Base-by-base conservation (phyloP, 768 basidiomycete genomes). In the Kwoniella heveanensis region DNA sequence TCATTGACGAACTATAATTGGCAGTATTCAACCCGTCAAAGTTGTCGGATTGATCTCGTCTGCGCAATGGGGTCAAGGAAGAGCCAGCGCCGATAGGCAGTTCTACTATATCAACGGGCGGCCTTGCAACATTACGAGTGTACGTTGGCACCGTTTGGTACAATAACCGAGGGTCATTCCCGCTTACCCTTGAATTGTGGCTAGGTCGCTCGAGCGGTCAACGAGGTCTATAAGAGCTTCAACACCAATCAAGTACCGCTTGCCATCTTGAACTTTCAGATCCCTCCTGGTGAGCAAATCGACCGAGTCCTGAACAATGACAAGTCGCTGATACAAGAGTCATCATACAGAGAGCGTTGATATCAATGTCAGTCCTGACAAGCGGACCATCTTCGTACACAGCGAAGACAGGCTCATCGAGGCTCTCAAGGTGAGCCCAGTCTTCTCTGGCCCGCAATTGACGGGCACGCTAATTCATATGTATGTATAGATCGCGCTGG, bases 321-420 rank as follows among this genome's bases (percentile, higher is more conserved):
- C 17, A 22, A 26, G 5, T 25, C 19, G 39, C 39, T 44, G 15
- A 44, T 9, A 8, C 2, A 22, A 12, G 24, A 6, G 47, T 6
- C 19, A 24, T 7, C 87, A 25, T 17, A 17, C 17, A 71, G 76
- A 75, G 44, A 67, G 73, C 49, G 71, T 80, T 71, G 96, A 99
- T 74, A 87, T 99, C 73, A 99, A 99, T 65, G 90, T 98, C 63
- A 91, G 88, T 65, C 95, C 96, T 0, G 96, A 98, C 82, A 99
- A 98, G 75, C 85, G 95, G n/a, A 94, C 92, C 0, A 89, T 98
- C 37, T 88, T 96, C 54, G 73, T 99, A 12, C 92, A 97, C 70
- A 88, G 88, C 76, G 95, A 99, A 77, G 83, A 83, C 12, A 89
- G 88, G 64, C 80, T 99, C 19, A 83, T 98, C 0, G 80, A 85